Evolutionary conservation across 768 basidiomycete species (phyloP), one percentile per base, ranked within the genome.

Genomic region (Floccularia luteovirens): DNA sequence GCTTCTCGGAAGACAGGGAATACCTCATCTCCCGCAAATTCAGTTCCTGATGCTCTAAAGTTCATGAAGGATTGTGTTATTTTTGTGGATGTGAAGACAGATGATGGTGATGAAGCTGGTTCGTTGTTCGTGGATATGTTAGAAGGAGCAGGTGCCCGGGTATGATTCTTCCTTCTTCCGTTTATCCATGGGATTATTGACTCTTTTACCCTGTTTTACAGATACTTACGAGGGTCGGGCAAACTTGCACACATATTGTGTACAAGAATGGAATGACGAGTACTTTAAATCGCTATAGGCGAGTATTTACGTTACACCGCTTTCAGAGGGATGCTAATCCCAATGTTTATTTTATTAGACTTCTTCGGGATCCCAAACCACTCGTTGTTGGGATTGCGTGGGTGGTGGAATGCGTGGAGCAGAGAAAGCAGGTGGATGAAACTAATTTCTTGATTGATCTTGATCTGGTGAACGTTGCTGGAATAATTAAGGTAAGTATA

Each of bases 51-150:
- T 33, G 54, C 61, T 20, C 52, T 81, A 45, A 74, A 72, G 36
- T 68, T 84, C 24, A 63, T 93, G 43, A 77, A 79, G 41, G 74
- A 77, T 10, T 91, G 90, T 41, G 70, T 73, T 1, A 79, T 90
- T 6, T 92, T 88, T 50, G 90, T 93, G 35, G 91, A 93, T 53
- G 87, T 94, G 20, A 78, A 81, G 43, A 89, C 85, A 0, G 87
- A 89, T 39, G 79, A 83, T 39, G 83, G 87, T 1, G 82, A 84
- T 31, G 83, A 93, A 50, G 87, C 86, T 0, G 82, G 86, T 0
- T 73, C 73, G 19, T 59, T 90, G 49, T 93, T 93, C 50, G 74
- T 81, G 11, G 86, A 92, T 35, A 89, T 92, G 82, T 58, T 93
- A 47, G 74, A 74, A 47, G 70, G 70, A 22, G 62, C 91, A 7